Conservation (phyloP, 768 basidiomycete species). For the Trametes cubensis region DNA sequence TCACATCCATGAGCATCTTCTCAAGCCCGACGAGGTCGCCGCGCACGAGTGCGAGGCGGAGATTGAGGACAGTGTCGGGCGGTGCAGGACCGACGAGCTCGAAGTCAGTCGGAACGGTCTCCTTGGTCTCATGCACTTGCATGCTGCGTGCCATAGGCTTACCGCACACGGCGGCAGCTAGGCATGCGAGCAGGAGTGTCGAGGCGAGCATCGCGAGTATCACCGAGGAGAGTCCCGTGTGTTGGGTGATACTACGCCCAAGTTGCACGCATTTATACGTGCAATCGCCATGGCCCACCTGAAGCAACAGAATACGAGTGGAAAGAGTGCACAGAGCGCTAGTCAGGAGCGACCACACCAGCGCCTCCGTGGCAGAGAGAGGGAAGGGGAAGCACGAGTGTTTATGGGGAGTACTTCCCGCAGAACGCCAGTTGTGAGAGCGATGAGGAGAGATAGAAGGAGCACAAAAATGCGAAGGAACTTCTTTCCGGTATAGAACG, state of each 20-base stretch:
- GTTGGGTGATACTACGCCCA: background rate
- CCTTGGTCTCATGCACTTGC: conserved; percentile 37
- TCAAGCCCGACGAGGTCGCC: conserved; percentile 41
- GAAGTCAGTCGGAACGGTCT: conserved; percentile 34
- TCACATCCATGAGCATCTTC: conserved; percentile 40
- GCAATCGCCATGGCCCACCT: background rate
- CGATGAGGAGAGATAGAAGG: background rate
- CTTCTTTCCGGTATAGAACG: background rate
- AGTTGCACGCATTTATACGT: background rate
- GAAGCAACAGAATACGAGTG: no score
- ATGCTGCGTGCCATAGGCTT: conserved; percentile 28
- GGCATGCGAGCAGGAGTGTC: conserved; percentile 20
- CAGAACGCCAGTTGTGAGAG: background rate
- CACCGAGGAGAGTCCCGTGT: background rate
- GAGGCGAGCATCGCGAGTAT: conserved; percentile 23
- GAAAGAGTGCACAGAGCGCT: no score
- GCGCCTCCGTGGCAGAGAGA: background rate
- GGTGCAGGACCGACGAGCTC: conserved; percentile 34
- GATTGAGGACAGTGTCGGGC: conserved; percentile 35
- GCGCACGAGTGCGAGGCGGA: conserved; percentile 42
- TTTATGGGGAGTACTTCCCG: background rate
- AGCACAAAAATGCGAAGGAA: background rate
- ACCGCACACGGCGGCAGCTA: conserved; percentile 22
- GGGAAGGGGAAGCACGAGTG: background rate
- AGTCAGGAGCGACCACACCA: background rate